Evolutionary conservation across 345 rosid species (phyloP).

Genomic region (Crucihimalaya himalaica): DNA sequence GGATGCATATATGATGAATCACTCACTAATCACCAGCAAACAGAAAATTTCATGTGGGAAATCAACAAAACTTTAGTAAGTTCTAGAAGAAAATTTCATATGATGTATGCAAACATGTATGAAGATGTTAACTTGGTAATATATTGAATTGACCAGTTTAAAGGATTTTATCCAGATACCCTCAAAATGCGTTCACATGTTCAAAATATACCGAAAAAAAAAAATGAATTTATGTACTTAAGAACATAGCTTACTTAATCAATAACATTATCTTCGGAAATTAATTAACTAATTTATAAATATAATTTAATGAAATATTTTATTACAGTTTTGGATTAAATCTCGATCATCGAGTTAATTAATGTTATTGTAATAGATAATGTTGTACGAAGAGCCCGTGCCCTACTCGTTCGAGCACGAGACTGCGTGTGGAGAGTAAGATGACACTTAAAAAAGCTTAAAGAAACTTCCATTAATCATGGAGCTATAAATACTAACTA

Average conservation of each 20-base stretch:
- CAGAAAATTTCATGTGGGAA: neutral
- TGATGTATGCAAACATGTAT: conserved; percentile 20
- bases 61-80: conserved; percentile 1
- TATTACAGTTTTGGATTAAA: neutral
- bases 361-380: conserved; percentile 14
- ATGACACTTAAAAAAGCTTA: conserved; percentile 24
- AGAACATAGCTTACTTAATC: neutral
- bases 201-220: neutral
- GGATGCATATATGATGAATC: neutral
- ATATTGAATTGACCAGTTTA: neutral
- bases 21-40: neutral
- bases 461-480: conserved; percentile 17
- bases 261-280: neutral
- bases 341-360: neutral
- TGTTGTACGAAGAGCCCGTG: conserved; percentile 30
- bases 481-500: conserved; percentile 27
- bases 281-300: neutral
- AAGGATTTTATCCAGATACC: neutral
- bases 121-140: conserved; percentile 9
- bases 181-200: conserved; percentile 32
- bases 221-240: neutral
- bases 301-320: neutral
- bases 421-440: conserved; percentile 39
- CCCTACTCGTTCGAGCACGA: conserved; percentile 42
- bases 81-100: conserved; percentile 5